Conservation (phyloP, 768 basidiomycete genomes). For the Kondoa malvinella region DNA sequence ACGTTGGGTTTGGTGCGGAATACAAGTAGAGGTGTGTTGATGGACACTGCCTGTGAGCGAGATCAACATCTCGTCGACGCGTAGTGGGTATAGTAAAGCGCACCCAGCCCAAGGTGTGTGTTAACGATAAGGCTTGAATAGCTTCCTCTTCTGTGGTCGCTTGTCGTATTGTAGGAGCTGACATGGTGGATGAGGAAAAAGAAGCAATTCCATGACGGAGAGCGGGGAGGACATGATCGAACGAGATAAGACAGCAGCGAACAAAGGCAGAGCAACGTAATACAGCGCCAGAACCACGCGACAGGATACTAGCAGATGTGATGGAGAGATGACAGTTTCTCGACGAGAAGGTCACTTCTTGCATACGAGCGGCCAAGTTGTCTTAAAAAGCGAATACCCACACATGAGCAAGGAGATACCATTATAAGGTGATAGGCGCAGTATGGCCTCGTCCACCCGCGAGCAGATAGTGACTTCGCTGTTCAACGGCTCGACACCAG, state of each 20-base stretch:
- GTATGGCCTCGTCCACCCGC: no score
- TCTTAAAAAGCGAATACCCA: no score
- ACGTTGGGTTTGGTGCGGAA: neutral
- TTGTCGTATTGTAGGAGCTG: neutral
- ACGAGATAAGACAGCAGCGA: no score
- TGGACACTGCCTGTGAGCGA: neutral
- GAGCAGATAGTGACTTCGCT: neutral
- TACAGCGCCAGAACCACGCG: no score
- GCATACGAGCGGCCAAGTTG: no score
- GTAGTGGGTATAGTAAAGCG: neutral
- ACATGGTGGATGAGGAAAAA: neutral
- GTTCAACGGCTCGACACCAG: constrained; percentile 4
- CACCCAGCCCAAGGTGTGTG: neutral
- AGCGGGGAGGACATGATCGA: no score
- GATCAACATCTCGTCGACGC: neutral
- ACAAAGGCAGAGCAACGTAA: no score
- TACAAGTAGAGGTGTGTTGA: neutral
- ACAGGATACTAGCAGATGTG: no score
- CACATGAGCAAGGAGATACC: no score
- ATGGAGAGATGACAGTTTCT: no score
- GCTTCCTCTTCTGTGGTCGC: neutral
- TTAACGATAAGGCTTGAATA: neutral
- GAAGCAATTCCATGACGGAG: neutral
- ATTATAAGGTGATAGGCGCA: no score
- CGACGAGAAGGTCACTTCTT: no score